A percentile compares a stretch with the other conserved stretches of the same genome.
Conservation (phyloP, 1,284 basidiomycete species). For the Rhizoctonia solani region DNA sequence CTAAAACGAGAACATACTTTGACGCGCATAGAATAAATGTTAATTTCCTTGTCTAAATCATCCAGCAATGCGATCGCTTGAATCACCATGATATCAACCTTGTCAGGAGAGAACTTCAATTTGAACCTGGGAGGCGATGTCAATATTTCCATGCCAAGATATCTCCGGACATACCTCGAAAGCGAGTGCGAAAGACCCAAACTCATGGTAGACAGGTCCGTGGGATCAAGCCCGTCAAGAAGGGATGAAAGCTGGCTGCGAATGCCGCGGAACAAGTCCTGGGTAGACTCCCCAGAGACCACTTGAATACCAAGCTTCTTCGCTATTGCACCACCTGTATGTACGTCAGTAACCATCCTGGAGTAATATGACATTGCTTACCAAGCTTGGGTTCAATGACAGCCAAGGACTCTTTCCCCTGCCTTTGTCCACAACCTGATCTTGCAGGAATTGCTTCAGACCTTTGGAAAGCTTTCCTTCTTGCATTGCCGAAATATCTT, state of each 20-base stretch:
- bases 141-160: constrained; percentile 14
- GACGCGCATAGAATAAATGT: constrained; percentile 98
- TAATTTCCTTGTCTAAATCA: constrained; percentile 99
- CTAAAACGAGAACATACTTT: constrained; percentile 63
- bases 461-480: constrained; percentile 92
- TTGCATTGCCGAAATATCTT: constrained; percentile 92
- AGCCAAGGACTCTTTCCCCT: constrained; percentile 84
- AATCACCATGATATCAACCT: constrained; percentile 99
- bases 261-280: constrained; percentile 96
- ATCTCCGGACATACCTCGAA: constrained; percentile 65
- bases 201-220: constrained; percentile 96
- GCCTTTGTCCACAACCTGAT: constrained; percentile 84
- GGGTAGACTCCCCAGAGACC: constrained; percentile 61
- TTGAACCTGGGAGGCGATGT: constrained; percentile 72
- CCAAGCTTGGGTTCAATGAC: constrained; percentile 93
- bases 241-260: constrained; percentile 85
- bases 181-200: constrained; percentile 96
- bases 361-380: constrained; percentile 49
- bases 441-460: constrained; percentile 90
- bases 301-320: constrained; percentile 96
- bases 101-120: constrained; percentile 99
- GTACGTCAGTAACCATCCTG: constrained; percentile 20
- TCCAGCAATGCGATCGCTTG: constrained; percentile 98
- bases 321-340: constrained; percentile 76
- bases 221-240: constrained; percentile 89